Conservation (phyloP, 805 yeast species). For the Saturnispora besseyi region DNA sequence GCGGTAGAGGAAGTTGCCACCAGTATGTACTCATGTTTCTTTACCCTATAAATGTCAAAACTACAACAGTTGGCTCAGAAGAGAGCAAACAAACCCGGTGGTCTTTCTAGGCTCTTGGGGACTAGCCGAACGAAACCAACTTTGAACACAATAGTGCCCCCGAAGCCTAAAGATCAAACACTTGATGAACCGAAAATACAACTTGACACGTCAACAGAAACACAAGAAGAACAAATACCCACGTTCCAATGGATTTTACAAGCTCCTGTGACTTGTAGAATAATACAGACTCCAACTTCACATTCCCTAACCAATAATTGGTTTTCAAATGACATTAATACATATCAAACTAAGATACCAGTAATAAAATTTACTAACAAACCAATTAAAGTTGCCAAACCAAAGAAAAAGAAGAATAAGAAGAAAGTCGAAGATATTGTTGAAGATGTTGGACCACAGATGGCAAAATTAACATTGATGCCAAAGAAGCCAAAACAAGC, state of each 20-base stretch:
- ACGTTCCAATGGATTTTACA: not conserved
- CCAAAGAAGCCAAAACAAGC: constrained; percentile 3
- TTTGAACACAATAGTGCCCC: not conserved
- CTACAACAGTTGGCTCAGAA: constrained; percentile 13
- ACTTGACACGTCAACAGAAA: not conserved
- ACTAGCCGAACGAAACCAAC: not conserved
- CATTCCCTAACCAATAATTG: not conserved
- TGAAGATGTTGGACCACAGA: constrained; percentile 2
- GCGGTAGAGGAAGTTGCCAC: constrained; percentile 8
- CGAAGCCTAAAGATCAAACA: not conserved
- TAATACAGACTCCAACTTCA: not conserved
- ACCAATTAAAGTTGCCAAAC: constrained; percentile 9
- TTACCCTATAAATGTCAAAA: constrained; percentile 12
- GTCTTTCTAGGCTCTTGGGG: constrained; percentile 1
- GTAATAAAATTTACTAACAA: constrained; percentile 31
- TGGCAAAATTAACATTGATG: constrained; percentile 5
- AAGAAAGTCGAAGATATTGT: not conserved
- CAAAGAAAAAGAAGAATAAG: constrained; percentile 8
- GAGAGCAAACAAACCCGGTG: constrained; percentile 3
- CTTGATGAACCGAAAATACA: not conserved
- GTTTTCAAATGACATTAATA: not conserved
- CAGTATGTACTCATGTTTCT: constrained; percentile 8
- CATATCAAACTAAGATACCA: not conserved
- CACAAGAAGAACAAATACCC: not conserved
- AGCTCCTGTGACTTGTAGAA: not conserved